Evolutionary conservation across 495 filamentous ascomycete species (phyloP).

Genomic region (Bryoglossum gracile): DNA sequence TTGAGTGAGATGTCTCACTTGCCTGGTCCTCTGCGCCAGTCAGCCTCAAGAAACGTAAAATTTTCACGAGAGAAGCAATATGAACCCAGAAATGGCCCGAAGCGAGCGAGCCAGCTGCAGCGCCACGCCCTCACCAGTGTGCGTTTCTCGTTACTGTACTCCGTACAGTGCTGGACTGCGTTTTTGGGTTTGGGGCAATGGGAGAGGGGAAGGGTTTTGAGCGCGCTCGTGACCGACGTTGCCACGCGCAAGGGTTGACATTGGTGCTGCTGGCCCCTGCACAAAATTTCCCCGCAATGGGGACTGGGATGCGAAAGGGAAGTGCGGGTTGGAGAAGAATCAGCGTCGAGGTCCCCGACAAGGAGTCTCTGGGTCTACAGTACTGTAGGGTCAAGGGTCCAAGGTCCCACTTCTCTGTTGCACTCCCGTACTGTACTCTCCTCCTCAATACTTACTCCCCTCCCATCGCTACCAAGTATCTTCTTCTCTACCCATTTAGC

Average conservation of each 20-base stretch:
- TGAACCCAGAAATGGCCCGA: constrained; percentile 16
- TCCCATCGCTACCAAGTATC: neutral
- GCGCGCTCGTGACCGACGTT: constrained; percentile 13
- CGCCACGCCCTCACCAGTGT: too few relatives aligned
- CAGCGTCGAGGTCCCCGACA: too few relatives aligned
- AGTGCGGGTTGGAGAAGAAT: too few relatives aligned
- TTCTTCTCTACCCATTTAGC: neutral
- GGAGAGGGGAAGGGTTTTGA: neutral
- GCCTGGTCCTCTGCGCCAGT: constrained; percentile 5
- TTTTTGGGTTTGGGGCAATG: too few relatives aligned
- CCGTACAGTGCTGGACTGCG: too few relatives aligned
- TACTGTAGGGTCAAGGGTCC: too few relatives aligned
- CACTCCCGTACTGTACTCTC: neutral
- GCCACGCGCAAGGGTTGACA: neutral
- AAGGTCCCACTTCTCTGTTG: neutral
- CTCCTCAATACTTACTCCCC: constrained; percentile 1
- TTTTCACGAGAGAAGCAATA: constrained; percentile 19
- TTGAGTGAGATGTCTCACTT: neutral
- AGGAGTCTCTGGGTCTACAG: too few relatives aligned
- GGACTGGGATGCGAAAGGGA: too few relatives aligned
- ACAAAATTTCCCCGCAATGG: too few relatives aligned
- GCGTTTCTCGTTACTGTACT: too few relatives aligned
- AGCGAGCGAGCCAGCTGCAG: constrained; percentile 4
- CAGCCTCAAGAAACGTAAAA: constrained; percentile 25
- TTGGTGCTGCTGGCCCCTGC: too few relatives aligned